Evolutionary conservation across 2,329 filamentous ascomycete genomes (phyloP).

Genomic region (Aspergillus sp.): DNA sequence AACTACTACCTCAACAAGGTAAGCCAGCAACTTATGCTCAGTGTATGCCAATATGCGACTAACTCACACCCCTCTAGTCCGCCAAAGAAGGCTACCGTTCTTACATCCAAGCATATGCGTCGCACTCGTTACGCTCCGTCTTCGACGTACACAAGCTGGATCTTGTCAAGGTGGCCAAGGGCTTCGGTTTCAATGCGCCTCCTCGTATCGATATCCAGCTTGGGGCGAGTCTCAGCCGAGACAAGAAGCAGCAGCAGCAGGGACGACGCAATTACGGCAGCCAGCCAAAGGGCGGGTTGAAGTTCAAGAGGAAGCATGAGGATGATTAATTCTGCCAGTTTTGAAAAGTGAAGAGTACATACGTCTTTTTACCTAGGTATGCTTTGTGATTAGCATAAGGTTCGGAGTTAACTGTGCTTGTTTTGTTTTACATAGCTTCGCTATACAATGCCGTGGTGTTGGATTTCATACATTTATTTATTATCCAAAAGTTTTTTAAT

Average conservation of each 20-base stretch:
- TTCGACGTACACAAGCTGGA: constrained; percentile 83
- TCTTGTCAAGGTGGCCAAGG: constrained; percentile 78
- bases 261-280: constrained; percentile 73
- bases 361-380: constrained; percentile 3
- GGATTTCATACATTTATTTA: background rate
- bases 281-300: constrained; percentile 59
- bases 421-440: background rate
- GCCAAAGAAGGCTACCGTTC: constrained; percentile 76
- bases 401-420: constrained; percentile 3
- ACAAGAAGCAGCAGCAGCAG: constrained; percentile 63
- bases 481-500: constrained; percentile 1
- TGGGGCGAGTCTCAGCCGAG: constrained; percentile 71
- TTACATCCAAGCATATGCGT: constrained; percentile 93
- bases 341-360: constrained; percentile 1
- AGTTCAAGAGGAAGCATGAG: constrained; percentile 52
- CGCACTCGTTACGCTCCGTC: constrained; percentile 76
- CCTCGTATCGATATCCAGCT: constrained; percentile 77
- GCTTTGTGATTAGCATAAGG: constrained; percentile 17
- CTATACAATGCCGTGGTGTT: background rate
- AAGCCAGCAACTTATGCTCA: constrained; percentile 18
- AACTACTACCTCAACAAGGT: constrained; percentile 97
- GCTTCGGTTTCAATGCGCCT: constrained; percentile 75
- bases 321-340: constrained; percentile 25
- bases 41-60: background rate
- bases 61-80: constrained; percentile 43